Conservation (phyloP, 2,329 filamentous ascomycete genomes). For the Lecanicillium sp. region DNA sequence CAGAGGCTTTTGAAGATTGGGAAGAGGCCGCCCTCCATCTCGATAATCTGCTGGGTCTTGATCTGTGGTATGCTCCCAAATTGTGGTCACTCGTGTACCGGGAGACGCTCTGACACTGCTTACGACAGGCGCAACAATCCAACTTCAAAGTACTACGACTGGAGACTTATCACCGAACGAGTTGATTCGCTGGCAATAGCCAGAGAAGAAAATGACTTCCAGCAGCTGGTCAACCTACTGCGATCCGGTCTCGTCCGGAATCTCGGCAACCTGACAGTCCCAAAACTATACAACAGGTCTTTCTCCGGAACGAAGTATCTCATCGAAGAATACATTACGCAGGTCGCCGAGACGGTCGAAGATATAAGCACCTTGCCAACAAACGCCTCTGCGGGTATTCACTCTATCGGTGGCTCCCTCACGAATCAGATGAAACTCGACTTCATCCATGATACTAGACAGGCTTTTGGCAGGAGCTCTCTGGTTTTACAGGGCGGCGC, state of each 20-base stretch:
- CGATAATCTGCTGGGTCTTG: slow-evolving; percentile 74
- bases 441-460: slow-evolving; percentile 77
- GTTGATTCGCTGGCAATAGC: slow-evolving; percentile 64
- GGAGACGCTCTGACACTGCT: slow-evolving; percentile 9
- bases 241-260: slow-evolving; percentile 77
- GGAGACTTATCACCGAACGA: slow-evolving; percentile 73
- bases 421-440: slow-evolving; percentile 77
- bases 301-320: slow-evolving; percentile 85
- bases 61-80: slow-evolving; percentile 59
- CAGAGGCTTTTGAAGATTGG: slow-evolving; percentile 77
- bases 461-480: slow-evolving; percentile 81
- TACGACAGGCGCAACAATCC: slow-evolving; percentile 68
- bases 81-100: background rate
- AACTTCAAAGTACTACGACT: slow-evolving; percentile 77
- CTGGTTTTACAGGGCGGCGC: slow-evolving; percentile 84
- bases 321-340: slow-evolving; percentile 84
- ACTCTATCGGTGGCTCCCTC: slow-evolving; percentile 37
- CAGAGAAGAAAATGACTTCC: slow-evolving; percentile 64
- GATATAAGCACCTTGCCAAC: slow-evolving; percentile 66
- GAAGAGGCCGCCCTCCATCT: slow-evolving; percentile 75
- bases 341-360: slow-evolving; percentile 74
- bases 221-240: slow-evolving; percentile 70
- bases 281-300: slow-evolving; percentile 74
- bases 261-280: slow-evolving; percentile 81
- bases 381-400: slow-evolving; percentile 31